A percentile compares a stretch with the other conserved stretches of the same genome.
These are phyloP conservation scores for Nicotiana sylvestris DNA, from an alignment of 257 asterid genomes.

Conservation along the genomic window DNA sequence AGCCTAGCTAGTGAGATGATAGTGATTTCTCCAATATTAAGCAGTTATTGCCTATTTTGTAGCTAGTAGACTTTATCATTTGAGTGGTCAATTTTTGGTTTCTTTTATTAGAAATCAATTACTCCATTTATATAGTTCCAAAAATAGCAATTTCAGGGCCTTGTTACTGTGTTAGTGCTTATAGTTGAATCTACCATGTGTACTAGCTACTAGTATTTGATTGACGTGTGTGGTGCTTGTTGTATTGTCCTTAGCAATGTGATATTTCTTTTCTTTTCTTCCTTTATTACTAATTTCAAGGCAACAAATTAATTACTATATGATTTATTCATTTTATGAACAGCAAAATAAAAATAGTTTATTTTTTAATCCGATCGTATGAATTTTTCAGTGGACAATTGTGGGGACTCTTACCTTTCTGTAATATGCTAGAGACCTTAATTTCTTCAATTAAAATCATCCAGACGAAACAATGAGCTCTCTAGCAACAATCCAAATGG, in stretches of 20 bases:
- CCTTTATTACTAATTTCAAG: background rate
- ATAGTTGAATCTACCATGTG: slow-evolving; percentile 1
- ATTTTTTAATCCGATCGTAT: no score
- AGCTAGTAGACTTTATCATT: background rate
- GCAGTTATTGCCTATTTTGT: background rate
- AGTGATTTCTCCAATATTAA: background rate
- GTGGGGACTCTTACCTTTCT: no score
- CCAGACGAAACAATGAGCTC: no score
- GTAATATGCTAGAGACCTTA: no score
- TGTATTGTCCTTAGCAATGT: background rate
- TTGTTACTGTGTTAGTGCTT: background rate
- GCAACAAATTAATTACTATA: background rate
- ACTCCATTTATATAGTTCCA: background rate
- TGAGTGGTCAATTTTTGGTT: background rate
- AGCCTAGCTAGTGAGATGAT: background rate
- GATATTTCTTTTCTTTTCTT: background rate
- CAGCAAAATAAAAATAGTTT: background rate
- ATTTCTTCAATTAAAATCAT: no score
- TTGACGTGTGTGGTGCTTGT: background rate
- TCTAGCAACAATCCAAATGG: no score
- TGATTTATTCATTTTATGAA: background rate
- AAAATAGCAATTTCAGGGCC: background rate
- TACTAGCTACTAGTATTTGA: background rate
- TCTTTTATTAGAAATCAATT: background rate
- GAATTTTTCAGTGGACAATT: no score